Percentiles rank a stretch among this genome's conserved stretches.
These are phyloP conservation scores for Clarireedia hainanense DNA, from an alignment of 2,329 filamentous ascomycete species.

Conservation along the genomic window DNA sequence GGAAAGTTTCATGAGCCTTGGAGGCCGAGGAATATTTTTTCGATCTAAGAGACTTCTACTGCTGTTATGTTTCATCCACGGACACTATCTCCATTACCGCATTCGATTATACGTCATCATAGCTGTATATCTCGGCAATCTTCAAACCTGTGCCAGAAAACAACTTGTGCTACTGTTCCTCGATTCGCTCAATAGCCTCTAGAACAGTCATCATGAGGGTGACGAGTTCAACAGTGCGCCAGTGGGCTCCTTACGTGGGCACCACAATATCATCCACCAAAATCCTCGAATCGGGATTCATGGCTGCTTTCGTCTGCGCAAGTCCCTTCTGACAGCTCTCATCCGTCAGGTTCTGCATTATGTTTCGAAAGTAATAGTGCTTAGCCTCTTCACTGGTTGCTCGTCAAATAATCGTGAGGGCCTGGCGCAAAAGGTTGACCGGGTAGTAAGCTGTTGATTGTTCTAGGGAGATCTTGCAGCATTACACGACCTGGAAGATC, in stretches of 20 bases:
- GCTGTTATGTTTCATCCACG: too few species aligned
- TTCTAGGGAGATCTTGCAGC: constrained; percentile 33
- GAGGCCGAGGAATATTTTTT: too few species aligned
- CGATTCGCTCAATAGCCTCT: constrained; percentile 32
- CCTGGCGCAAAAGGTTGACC: constrained; percentile 27
- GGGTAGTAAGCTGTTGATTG: constrained; percentile 17
- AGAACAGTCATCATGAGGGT: constrained; percentile 31
- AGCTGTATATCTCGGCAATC: background rate
- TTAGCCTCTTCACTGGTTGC: constrained; percentile 21
- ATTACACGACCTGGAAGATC: constrained; percentile 30
- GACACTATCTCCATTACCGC: background rate
- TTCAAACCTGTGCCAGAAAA: background rate
- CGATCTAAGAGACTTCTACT: too few species aligned
- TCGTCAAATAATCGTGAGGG: constrained; percentile 23
- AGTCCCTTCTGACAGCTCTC: constrained; percentile 14
- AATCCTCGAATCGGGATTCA: constrained; percentile 17
- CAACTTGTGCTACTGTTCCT: background rate
- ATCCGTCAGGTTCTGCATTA: constrained; percentile 34
- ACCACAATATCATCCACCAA: constrained; percentile 38
- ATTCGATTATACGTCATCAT: background rate
- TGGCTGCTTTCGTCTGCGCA: background rate
- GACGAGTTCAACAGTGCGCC: constrained; percentile 29
- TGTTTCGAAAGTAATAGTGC: constrained; percentile 33
- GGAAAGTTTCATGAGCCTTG: too few species aligned
- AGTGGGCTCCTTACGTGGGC: constrained; percentile 29